phyloP scores from a whole-genome alignment of 2,329 filamentous ascomycete genomes.

The Magnaporthales sp. region DNA sequence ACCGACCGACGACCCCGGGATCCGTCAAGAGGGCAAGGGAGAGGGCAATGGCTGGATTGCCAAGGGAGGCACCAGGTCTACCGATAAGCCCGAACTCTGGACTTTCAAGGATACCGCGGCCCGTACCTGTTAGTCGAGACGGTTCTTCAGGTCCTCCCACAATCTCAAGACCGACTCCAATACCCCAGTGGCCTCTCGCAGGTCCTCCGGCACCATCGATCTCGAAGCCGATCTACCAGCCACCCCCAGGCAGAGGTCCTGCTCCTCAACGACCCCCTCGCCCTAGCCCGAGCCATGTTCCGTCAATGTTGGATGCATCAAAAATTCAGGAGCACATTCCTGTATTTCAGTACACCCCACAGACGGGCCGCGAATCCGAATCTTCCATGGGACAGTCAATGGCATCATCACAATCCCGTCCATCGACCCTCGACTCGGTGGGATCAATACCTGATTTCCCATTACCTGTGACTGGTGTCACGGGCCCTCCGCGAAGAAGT shows the following conservation, averaged over 20 bases:
- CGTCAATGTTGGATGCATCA: conserved; percentile 49
- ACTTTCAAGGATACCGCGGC: conserved; percentile 19
- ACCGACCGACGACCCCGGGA: conserved; percentile 30
- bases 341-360: conserved; percentile 37
- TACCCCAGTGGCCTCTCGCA: conserved; percentile 46
- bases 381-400: conserved; percentile 34
- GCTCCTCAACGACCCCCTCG: conserved; percentile 51
- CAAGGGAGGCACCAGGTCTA: conserved; percentile 14
- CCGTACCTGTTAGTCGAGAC: conserved; percentile 18
- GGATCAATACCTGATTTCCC: conserved; percentile 54
- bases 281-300: conserved; percentile 52
- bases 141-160: conserved; percentile 8
- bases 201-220: conserved; percentile 22
- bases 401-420: conserved; percentile 39
- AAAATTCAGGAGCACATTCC: conserved; percentile 47
- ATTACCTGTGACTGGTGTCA: conserved; percentile 25
- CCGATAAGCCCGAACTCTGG: conserved; percentile 6
- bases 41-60: conserved; percentile 33
- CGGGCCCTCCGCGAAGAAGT: conserved; percentile 33
- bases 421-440: conserved; percentile 43
- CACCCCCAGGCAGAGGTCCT: conserved; percentile 38
- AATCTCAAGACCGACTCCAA: conserved; percentile 44
- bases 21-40: conserved; percentile 48
- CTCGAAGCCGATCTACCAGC: conserved; percentile 31
- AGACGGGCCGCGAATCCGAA: conserved; percentile 26